These are phyloP conservation scores for Ailanthus altissimus DNA, from an alignment of 345 rosid genomes.

Conservation along the genomic window DNA sequence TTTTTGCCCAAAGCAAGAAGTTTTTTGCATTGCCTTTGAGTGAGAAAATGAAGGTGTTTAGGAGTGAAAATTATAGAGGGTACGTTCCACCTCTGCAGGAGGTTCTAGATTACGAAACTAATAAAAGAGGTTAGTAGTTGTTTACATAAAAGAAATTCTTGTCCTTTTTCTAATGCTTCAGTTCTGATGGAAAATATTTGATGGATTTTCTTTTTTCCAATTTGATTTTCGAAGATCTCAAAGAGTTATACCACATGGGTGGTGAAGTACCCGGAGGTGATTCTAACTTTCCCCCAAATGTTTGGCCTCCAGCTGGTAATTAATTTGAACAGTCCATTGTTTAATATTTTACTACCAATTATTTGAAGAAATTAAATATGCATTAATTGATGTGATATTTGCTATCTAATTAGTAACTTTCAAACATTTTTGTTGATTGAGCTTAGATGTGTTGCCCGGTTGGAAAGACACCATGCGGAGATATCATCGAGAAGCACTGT, in stretches of 20 bases:
- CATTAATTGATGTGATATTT: too few relatives aligned
- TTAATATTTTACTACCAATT: too few relatives aligned
- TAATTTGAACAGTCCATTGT: neutral
- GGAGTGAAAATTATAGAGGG: neutral
- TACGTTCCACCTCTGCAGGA: neutral
- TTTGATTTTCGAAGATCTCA: neutral
- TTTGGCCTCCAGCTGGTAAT: neutral
- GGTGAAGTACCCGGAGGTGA: neutral
- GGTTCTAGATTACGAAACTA: neutral
- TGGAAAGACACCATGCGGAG: neutral
- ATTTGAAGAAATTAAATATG: too few relatives aligned
- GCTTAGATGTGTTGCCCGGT: neutral
- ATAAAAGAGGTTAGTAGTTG: neutral
- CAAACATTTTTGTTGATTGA: too few relatives aligned
- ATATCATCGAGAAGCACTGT: neutral
- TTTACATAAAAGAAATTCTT: too few relatives aligned
- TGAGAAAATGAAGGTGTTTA: neutral
- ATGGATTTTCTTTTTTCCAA: too few relatives aligned
- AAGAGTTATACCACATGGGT: neutral
- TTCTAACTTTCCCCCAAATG: neutral
- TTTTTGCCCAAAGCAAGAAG: neutral
- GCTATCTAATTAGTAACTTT: too few relatives aligned
- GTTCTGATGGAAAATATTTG: too few relatives aligned
- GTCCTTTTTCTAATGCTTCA: too few relatives aligned
- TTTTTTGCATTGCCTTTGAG: neutral